Evolutionary conservation across 2,329 filamentous ascomycete genomes (phyloP).

Genomic region (Claviceps digitariae): DNA sequence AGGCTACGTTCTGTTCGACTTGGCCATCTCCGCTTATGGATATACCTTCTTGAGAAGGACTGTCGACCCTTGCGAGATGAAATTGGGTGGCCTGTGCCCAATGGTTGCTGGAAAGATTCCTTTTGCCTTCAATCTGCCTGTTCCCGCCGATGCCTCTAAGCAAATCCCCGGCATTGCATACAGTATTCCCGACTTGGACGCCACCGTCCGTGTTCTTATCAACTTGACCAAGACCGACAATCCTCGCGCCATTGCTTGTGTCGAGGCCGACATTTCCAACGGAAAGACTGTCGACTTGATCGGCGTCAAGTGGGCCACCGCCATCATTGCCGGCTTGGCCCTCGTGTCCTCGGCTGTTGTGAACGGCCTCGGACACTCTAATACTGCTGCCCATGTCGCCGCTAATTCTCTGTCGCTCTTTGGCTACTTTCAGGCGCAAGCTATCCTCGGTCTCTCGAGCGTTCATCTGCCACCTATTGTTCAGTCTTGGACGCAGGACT

Average conservation of each 20-base stretch:
- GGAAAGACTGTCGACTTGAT: conserved; percentile 83
- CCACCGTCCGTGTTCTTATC: conserved; percentile 69
- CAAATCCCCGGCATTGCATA: conserved; percentile 75
- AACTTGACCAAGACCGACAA: conserved; percentile 49
- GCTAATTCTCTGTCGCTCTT: conserved; percentile 91
- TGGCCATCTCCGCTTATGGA: conserved; percentile 71
- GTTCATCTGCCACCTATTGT: conserved; percentile 79
- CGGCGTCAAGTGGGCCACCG: conserved; percentile 80
- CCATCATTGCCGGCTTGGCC: conserved; percentile 73
- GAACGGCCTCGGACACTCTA: conserved; percentile 81
- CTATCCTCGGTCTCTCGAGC: conserved; percentile 74
- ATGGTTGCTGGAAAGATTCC: conserved; percentile 78
- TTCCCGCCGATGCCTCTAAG: conserved; percentile 42
- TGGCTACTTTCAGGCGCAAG: conserved; percentile 87
- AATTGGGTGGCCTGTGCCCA: conserved; percentile 68
- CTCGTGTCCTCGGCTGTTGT: conserved; percentile 76
- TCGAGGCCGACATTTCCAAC: conserved; percentile 80
- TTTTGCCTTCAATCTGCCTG: conserved; percentile 53
- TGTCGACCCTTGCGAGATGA: conserved; percentile 61
- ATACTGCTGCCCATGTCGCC: conserved; percentile 87
- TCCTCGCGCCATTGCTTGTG: conserved; percentile 56
- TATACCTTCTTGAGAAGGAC: conserved; percentile 53
- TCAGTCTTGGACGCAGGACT: conserved; percentile 89
- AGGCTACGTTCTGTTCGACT: conserved; percentile 66
- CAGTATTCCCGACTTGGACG: conserved; percentile 81